Percentiles rank a stretch among this genome's conserved stretches.
phyloP scores from a whole-genome alignment of 106 monocot genomes.

The Phalaenopsis aphrodite region DNA sequence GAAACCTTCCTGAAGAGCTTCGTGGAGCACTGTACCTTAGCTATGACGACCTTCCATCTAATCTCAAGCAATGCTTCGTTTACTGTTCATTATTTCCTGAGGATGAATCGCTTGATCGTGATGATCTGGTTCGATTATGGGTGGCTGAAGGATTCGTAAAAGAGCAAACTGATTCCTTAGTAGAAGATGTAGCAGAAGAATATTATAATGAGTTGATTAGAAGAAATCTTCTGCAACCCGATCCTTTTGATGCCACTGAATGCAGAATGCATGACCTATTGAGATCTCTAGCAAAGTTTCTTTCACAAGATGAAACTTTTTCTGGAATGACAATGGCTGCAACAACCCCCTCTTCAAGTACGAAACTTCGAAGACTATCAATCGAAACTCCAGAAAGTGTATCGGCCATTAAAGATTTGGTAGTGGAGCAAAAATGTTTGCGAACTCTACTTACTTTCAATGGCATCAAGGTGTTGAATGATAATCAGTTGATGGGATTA shows the following conservation, averaged over 20 bases:
- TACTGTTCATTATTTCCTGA: conserved; percentile 16
- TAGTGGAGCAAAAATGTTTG: not conserved
- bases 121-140: conserved; percentile 9
- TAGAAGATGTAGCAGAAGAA: conserved; percentile 34
- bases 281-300: conserved; percentile 18
- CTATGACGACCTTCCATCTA: conserved; percentile 30
- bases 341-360: not conserved
- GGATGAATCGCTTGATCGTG: not conserved
- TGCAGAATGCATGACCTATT: conserved; percentile 30
- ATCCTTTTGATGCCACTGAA: not conserved
- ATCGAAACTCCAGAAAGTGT: not conserved
- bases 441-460: conserved; percentile 4
- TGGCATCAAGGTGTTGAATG: not conserved
- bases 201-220: conserved; percentile 21
- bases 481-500: not conserved
- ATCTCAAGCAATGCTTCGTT: conserved; percentile 31
- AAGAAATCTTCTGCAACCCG: conserved; percentile 23
- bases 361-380: conserved; percentile 1
- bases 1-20: conserved; percentile 13
- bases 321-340: not conserved
- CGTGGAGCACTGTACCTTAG: conserved; percentile 27
- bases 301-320: conserved; percentile 14
- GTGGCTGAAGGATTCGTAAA: conserved; percentile 21
- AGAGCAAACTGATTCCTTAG: not conserved
- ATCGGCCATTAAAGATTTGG: not conserved